Evolutionary conservation across 2,329 filamentous ascomycete genomes (phyloP).

Genomic region (Hypoxylon sp.): DNA sequence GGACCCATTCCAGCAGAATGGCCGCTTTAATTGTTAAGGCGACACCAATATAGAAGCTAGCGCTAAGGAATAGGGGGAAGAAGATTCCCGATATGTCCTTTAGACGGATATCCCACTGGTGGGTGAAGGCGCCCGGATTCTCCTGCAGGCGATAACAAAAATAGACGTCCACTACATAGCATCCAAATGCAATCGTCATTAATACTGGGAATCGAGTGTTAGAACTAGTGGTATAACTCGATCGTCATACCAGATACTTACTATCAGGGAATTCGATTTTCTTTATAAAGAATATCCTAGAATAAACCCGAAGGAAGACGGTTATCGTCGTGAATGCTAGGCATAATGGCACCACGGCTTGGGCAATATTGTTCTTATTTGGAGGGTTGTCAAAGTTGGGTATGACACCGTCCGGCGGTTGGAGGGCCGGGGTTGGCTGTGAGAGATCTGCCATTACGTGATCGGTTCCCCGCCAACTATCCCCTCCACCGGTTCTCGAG

Average conservation of each 20-base stretch:
- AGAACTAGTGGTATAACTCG: slow-evolving; percentile 14
- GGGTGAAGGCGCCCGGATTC: slow-evolving; percentile 42
- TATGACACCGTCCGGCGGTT: slow-evolving; percentile 40
- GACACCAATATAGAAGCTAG: slow-evolving; percentile 37
- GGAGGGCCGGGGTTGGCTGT: slow-evolving; percentile 39
- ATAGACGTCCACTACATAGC: slow-evolving; percentile 42
- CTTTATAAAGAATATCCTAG: slow-evolving; percentile 43
- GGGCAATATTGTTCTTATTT: slow-evolving; percentile 39
- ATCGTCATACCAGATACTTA: slow-evolving; percentile 19
- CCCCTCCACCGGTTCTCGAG: slow-evolving; percentile 16
- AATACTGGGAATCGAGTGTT: slow-evolving; percentile 31
- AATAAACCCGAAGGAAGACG: slow-evolving; percentile 41
- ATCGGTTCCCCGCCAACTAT: slow-evolving; percentile 10
- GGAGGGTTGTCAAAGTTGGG: slow-evolving; percentile 46
- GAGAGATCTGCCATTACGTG: slow-evolving; percentile 34
- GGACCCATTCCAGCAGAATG: slow-evolving; percentile 42
- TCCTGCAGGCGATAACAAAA: slow-evolving; percentile 37
- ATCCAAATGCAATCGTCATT: slow-evolving; percentile 36
- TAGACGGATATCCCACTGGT: slow-evolving; percentile 47
- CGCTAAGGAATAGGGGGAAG: slow-evolving; percentile 37
- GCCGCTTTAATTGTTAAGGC: slow-evolving; percentile 41
- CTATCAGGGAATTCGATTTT: slow-evolving; percentile 44
- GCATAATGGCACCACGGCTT: slow-evolving; percentile 41
- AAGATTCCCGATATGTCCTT: slow-evolving; percentile 36
- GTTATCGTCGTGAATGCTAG: slow-evolving; percentile 35